Evolutionary conservation across 2,329 filamentous ascomycete species (phyloP), one percentile per base, ranked within the genome.

Genomic region (Fusarium anthophilum): DNA sequence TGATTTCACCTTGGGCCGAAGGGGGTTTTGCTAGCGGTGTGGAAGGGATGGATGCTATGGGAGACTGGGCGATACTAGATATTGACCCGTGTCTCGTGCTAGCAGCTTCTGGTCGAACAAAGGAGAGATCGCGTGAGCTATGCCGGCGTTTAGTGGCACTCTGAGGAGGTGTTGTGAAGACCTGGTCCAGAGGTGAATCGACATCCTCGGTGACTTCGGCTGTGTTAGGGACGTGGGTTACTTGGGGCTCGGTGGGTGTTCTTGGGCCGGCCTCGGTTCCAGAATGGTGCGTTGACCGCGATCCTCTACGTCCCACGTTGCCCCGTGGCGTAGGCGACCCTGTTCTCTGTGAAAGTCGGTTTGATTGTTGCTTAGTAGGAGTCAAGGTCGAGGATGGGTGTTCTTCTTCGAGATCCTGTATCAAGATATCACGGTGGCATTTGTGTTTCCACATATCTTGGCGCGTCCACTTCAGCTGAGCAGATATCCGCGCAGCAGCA

Each of bases 391-490:
- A 35, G 28, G 66, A 73, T 39, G 79, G 78, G 37, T 74, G 70
- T 50, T 98, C 95, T 75, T 98, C 94, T 62, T 96, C 93, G 14
- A 98, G 85, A 80, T 99, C 96, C 82, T 95, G 88, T 10, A 91
- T 86, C 26, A 99, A 85, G 69, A 98, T 95, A 77, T 98, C 96
- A 47, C 92, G 91, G 81, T 99, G 95, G 74, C 95, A 98, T 79
- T 91, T 96, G 77, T 96, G 89, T 61, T 92, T 93, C 94, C 95
- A 98, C 26, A 98, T 96, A 75, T 98, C 94, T 80, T 97, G 92
- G 69, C 96, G 89, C n/a, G 92, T 91, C 96, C 96, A 98, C 81
- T 96, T 97, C 69, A 99, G 84, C 80, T 96, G 95, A 8, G 94
- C 94, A 63, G 95, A 91, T 83, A 97, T 92, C 13, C 93, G 91